phyloP scores from a whole-genome alignment of 2,329 filamentous ascomycete genomes.

The Aspergillus uvarum region DNA sequence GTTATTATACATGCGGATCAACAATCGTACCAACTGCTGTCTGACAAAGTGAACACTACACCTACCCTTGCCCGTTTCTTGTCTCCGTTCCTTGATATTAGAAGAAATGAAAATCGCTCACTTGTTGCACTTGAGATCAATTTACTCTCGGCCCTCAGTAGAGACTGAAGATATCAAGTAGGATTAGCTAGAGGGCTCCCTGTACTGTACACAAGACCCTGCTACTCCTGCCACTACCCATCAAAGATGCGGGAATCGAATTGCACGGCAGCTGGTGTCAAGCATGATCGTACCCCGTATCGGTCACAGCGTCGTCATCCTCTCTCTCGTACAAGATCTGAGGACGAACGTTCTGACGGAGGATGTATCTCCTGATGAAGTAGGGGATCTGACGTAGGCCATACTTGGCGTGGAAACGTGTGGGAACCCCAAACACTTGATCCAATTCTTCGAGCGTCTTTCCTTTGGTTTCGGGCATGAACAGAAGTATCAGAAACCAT shows the following conservation, averaged over 20 bases:
- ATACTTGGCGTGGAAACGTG: constrained; percentile 43
- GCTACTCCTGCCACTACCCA: neutral
- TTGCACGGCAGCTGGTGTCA: constrained; percentile 1
- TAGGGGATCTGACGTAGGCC: constrained; percentile 40
- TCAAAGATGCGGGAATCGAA: neutral
- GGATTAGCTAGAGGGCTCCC: neutral
- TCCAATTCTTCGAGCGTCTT: constrained; percentile 51
- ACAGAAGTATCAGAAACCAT: constrained; percentile 47
- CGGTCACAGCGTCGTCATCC: constrained; percentile 21
- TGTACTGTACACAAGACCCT: neutral
- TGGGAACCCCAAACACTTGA: constrained; percentile 56
- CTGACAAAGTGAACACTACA: constrained; percentile 40
- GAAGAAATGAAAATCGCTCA: neutral
- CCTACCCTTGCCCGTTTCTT: constrained; percentile 9
- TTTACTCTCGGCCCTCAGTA: neutral
- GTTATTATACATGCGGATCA: constrained; percentile 54
- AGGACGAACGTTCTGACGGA: constrained; percentile 41
- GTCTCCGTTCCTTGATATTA: neutral
- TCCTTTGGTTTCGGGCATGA: constrained; percentile 44
- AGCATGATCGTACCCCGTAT: constrained; percentile 26
- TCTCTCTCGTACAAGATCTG: constrained; percentile 39
- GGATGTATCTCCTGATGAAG: constrained; percentile 36
- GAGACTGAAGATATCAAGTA: neutral
- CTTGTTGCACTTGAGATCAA: too few relatives aligned
- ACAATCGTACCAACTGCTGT: constrained; percentile 49